A percentile compares a stretch with the other conserved stretches of the same genome.
These are phyloP conservation scores for Hypoxylon rubiginosum DNA, from an alignment of 2,329 filamentous ascomycete species.

Conservation along the genomic window DNA sequence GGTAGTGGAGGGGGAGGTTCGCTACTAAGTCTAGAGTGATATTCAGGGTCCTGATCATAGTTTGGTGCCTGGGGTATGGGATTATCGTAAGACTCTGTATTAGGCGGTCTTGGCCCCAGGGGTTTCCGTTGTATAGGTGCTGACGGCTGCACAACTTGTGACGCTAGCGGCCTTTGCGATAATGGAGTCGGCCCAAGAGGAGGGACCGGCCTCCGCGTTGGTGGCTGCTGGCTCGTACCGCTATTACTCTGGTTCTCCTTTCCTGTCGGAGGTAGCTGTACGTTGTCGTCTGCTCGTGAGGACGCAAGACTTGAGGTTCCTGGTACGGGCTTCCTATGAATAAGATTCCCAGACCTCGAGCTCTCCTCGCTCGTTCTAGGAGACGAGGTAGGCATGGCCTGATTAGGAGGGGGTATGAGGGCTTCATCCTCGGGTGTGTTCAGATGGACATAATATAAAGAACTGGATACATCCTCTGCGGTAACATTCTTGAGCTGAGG, in stretches of 20 bases:
- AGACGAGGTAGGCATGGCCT: constrained; percentile 49
- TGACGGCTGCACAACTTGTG: constrained; percentile 19
- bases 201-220: constrained; percentile 35
- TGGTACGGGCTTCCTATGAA: constrained; percentile 66
- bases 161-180: constrained; percentile 16
- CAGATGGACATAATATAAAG: constrained; percentile 91
- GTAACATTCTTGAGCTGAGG: constrained; percentile 91
- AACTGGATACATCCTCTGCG: constrained; percentile 85
- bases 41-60: constrained; percentile 27
- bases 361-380: constrained; percentile 62
- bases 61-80: constrained; percentile 17
- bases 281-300: constrained; percentile 25
- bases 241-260: constrained; percentile 44
- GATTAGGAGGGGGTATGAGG: constrained; percentile 49
- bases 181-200: constrained; percentile 14
- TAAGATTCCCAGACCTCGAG: constrained; percentile 54
- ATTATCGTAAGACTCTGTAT: constrained; percentile 21
- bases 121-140: constrained; percentile 39
- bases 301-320: constrained; percentile 37
- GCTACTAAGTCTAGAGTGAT: constrained; percentile 34
- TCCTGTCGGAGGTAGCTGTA: constrained; percentile 31
- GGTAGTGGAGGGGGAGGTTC: constrained; percentile 37
- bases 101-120: constrained; percentile 38
- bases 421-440: constrained; percentile 71
- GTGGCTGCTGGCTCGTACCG: constrained; percentile 7